phyloP scores from a whole-genome alignment of 176 grass and related monocot species.

The Aegilops umbellulata region DNA sequence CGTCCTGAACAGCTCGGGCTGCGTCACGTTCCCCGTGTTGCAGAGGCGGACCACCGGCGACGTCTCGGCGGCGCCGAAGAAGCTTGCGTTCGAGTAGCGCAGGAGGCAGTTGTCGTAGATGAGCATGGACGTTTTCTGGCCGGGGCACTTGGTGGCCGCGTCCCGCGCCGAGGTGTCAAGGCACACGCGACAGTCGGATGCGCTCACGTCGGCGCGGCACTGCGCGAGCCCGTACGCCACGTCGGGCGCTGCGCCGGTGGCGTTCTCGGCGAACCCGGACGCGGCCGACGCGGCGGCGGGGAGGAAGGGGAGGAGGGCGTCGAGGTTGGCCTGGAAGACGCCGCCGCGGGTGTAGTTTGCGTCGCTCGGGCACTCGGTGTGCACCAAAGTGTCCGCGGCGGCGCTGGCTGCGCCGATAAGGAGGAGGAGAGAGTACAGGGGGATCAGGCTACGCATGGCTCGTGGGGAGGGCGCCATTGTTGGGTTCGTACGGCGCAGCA shows the following conservation, averaged over 20 bases:
- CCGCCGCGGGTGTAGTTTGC: conserved; percentile 43
- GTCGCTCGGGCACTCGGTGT: conserved; percentile 10
- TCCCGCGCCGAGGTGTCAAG: neutral
- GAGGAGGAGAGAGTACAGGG: neutral
- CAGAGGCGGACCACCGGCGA: fast-evolving
- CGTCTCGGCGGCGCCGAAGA: conserved; percentile 18
- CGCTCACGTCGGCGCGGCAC: conserved; percentile 44
- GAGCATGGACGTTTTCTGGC: neutral
- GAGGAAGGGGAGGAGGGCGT: conserved; percentile 37
- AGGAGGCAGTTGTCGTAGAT: conserved; percentile 38
- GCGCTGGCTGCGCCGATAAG: neutral
- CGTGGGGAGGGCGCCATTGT: neutral
- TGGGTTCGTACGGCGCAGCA: neutral
- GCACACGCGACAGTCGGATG: conserved; percentile 28
- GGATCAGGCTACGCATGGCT: neutral
- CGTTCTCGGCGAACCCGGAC: conserved; percentile 29
- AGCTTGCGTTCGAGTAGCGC: conserved; percentile 32
- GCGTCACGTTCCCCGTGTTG: neutral
- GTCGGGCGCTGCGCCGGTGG: conserved; percentile 11
- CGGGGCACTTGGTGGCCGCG: neutral
- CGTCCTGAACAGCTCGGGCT: neutral
- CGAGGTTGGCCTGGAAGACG: conserved; percentile 53
- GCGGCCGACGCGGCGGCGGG: neutral
- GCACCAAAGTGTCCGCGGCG: no score
- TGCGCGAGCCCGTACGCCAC: conserved; percentile 48